phyloP scores from a whole-genome alignment of 2,329 filamentous ascomycete species.

The Aspergillus sp. region DNA sequence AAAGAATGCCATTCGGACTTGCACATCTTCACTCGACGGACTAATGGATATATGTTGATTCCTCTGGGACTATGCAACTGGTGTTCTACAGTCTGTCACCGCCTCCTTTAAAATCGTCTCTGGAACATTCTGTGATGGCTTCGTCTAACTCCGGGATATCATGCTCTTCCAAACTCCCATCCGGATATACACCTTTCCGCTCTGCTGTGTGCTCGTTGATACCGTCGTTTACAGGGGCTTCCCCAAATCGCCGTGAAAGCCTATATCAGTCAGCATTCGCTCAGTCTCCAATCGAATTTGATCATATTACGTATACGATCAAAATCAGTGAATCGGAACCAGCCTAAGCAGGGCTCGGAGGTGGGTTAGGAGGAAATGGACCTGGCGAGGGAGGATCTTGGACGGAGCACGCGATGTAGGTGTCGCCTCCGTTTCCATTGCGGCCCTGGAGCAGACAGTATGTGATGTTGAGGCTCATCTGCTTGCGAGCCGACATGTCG shows the following conservation, averaged over 20 bases:
- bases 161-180: neutral
- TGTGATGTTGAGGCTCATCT: neutral
- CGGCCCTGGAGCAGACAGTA: neutral
- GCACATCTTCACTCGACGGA: neutral
- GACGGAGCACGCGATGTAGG: constrained; percentile 6
- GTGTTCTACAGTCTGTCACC: neutral
- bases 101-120: neutral
- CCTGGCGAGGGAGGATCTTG: constrained; percentile 28
- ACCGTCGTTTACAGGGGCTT: constrained; percentile 6
- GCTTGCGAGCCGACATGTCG: no score
- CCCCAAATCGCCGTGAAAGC: constrained; percentile 1
- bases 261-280: neutral
- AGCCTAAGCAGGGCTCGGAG: constrained; percentile 36
- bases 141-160: neutral
- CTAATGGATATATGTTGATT: neutral
- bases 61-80: neutral
- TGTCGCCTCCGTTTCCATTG: neutral
- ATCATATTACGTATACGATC: neutral
- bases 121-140: constrained; percentile 10
- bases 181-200: constrained; percentile 3
- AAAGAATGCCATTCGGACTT: no score
- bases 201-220: neutral
- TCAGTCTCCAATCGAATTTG: neutral
- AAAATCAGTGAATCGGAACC: neutral
- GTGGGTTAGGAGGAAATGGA: constrained; percentile 39